Percentiles rank a stretch among this genome's conserved stretches.
These are phyloP conservation scores for Plantago ovata DNA, from an alignment of 257 asterid genomes.

Conservation along the genomic window DNA sequence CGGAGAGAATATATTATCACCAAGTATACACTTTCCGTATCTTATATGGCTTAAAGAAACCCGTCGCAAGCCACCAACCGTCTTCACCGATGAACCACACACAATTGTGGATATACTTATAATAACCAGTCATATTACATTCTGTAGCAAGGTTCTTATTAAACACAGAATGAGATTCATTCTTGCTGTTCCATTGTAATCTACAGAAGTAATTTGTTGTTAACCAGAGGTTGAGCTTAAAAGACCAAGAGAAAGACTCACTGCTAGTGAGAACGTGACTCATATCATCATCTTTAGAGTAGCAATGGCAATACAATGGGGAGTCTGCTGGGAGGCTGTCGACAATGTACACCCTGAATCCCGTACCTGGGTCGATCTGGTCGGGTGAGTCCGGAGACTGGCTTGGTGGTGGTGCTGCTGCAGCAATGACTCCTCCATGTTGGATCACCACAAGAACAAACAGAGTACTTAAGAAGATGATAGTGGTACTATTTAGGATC, in stretches of 20 bases:
- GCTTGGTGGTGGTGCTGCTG: too few species aligned
- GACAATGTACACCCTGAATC: background rate
- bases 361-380: too few species aligned
- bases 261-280: background rate
- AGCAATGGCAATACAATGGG: background rate
- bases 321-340: background rate
- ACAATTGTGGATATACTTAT: background rate
- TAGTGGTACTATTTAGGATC: too few species aligned
- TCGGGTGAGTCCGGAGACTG: too few species aligned
- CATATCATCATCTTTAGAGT: too few species aligned
- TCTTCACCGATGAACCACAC: slow-evolving; percentile 1
- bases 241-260: background rate
- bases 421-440: too few species aligned
- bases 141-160: background rate
- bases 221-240: background rate
- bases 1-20: too few species aligned
- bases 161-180: slow-evolving; percentile 1
- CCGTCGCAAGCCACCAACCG: background rate
- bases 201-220: slow-evolving; percentile 2
- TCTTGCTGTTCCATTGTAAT: background rate
- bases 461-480: too few species aligned
- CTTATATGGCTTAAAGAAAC: too few species aligned
- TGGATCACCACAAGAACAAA: too few species aligned
- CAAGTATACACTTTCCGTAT: background rate
- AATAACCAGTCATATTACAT: background rate